Evolutionary conservation across 371 early-diverging fungal species (phyloP).

Genomic region (Apophysomyces sp.): DNA sequence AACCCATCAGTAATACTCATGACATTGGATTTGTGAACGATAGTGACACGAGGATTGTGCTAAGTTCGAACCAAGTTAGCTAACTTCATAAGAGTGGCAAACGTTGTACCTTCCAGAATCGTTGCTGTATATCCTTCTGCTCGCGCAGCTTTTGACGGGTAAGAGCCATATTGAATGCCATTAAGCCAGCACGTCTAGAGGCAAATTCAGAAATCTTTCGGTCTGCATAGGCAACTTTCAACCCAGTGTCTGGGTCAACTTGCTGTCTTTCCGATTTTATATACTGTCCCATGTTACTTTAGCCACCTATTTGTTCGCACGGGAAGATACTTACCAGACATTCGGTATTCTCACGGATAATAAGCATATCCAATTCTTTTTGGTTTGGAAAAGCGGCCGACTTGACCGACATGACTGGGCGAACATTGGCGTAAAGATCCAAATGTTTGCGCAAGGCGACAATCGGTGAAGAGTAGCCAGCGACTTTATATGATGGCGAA

Average conservation of each 20-base stretch:
- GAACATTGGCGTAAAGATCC: constrained; percentile 93
- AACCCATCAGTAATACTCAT: constrained; percentile 91
- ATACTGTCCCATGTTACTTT: constrained; percentile 51
- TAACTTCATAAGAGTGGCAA: background rate
- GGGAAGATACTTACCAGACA: constrained; percentile 70
- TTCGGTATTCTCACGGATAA: constrained; percentile 96
- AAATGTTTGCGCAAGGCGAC: constrained; percentile 90
- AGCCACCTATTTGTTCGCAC: background rate
- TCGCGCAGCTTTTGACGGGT: constrained; percentile 73
- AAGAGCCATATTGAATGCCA: constrained; percentile 89
- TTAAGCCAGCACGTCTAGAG: constrained; percentile 78
- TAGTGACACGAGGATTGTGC: constrained; percentile 81
- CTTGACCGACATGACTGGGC: constrained; percentile 80
- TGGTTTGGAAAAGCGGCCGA: constrained; percentile 59
- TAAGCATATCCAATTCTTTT: constrained; percentile 87
- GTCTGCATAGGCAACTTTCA: constrained; percentile 80
- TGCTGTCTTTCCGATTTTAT: constrained; percentile 82
- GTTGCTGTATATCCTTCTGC: constrained; percentile 52
- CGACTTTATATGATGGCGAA: constrained; percentile 96
- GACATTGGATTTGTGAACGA: constrained; percentile 96
- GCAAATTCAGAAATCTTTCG: constrained; percentile 89
- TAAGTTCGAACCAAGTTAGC: background rate
- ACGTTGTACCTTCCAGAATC: constrained; percentile 57
- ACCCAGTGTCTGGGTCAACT: constrained; percentile 62
- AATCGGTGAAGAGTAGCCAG: constrained; percentile 95